Evolutionary conservation across 441 rosid genomes (phyloP).

Genomic region (Melastoma candidum): DNA sequence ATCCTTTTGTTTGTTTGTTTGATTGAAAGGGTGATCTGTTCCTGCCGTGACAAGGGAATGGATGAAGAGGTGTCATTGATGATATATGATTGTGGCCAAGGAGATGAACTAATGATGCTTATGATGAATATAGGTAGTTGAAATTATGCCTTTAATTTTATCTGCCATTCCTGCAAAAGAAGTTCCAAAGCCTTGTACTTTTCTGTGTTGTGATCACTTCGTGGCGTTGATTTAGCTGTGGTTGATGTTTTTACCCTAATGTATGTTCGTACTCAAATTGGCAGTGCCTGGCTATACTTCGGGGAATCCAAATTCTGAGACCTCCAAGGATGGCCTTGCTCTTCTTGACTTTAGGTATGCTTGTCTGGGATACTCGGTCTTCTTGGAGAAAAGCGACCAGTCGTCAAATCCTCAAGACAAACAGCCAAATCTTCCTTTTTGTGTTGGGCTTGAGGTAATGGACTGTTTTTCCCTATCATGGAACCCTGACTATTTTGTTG

Average conservation of each 20-base stretch:
- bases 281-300: constrained; percentile 27
- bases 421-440: constrained; percentile 26
- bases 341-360: constrained; percentile 29
- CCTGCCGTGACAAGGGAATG: too few species aligned
- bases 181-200: too few species aligned
- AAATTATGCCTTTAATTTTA: too few species aligned
- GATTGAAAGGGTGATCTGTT: too few species aligned
- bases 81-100: too few species aligned
- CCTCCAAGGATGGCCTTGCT: constrained; percentile 27
- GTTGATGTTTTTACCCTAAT: neutral
- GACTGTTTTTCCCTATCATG: constrained; percentile 1
- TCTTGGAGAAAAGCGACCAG: constrained; percentile 22
- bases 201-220: too few species aligned
- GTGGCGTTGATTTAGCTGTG: too few species aligned
- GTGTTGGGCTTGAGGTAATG: constrained; percentile 36
- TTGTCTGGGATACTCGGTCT: constrained; percentile 37
- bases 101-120: too few species aligned
- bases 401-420: constrained; percentile 19
- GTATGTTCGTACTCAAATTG: constrained; percentile 14
- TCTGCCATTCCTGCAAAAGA: too few species aligned
- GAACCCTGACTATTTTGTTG: neutral
- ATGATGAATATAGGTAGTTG: too few species aligned
- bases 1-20: too few species aligned
- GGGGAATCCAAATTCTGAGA: constrained; percentile 28
- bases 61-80: too few species aligned